These are phyloP conservation scores for Septoria linicola DNA, from an alignment of 2,329 filamentous ascomycete species.

Conservation along the genomic window DNA sequence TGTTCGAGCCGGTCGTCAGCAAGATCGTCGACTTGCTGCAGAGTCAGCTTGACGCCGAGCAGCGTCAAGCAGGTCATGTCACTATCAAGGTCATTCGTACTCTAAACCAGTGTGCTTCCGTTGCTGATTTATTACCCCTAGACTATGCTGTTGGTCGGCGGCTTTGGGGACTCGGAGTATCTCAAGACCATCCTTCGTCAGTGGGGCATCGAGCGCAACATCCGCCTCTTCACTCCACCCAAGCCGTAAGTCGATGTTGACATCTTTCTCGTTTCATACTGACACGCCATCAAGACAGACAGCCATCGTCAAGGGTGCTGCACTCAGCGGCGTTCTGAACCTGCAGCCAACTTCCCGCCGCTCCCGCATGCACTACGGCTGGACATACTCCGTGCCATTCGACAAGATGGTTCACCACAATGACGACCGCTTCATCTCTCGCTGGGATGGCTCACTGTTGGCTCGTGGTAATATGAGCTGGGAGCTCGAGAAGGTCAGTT, in stretches of 20 bases:
- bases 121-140: neutral
- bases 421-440: neutral
- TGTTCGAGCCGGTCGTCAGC: constrained; percentile 15
- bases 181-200: constrained; percentile 4
- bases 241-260: constrained; percentile 7
- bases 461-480: constrained; percentile 1
- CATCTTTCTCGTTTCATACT: neutral
- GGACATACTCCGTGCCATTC: neutral
- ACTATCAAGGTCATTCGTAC: constrained; percentile 12
- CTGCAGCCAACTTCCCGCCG: constrained; percentile 20
- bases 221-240: constrained; percentile 14
- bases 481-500: constrained; percentile 12
- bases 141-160: constrained; percentile 20
- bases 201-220: constrained; percentile 6
- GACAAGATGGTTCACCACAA: constrained; percentile 9
- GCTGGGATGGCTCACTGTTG: neutral
- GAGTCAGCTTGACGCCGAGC: constrained; percentile 18
- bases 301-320: constrained; percentile 23
- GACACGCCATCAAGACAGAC: constrained; percentile 11
- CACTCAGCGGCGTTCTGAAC: constrained; percentile 12
- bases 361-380: constrained; percentile 18
- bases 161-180: constrained; percentile 20
- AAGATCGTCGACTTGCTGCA: constrained; percentile 17
- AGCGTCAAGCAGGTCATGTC: neutral
- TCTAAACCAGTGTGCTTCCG: too few species aligned